These are phyloP conservation scores for Lentinula novae-zelandiae DNA, from an alignment of 1,284 basidiomycete species.

Conservation along the genomic window DNA sequence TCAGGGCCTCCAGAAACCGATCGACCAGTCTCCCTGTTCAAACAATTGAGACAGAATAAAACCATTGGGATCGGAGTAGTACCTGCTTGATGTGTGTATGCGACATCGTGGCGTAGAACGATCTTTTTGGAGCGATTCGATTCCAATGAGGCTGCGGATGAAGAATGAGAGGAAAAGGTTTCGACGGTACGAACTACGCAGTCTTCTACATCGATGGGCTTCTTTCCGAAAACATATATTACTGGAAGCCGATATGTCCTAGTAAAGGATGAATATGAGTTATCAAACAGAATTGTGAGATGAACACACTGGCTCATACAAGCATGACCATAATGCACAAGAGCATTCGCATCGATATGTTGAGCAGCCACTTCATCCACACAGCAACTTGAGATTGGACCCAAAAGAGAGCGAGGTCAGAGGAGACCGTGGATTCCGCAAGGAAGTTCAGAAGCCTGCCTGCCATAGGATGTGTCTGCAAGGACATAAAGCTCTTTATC, in stretches of 20 bases:
- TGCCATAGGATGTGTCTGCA: conserved; percentile 97
- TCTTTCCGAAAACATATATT: conserved; percentile 82
- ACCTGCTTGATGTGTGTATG: conserved; percentile 73
- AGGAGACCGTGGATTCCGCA: conserved; percentile 14
- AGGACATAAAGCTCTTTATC: conserved; percentile 80
- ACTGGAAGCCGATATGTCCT: conserved; percentile 81
- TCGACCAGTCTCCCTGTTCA: conserved; percentile 33
- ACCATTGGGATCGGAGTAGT: conserved; percentile 16
- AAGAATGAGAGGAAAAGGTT: conserved; percentile 20
- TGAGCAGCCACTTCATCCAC: conserved; percentile 96
- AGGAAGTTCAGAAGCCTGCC: conserved; percentile 44
- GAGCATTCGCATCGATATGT: conserved; percentile 88
- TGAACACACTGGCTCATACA: conserved; percentile 82
- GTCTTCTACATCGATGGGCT: conserved; percentile 45
- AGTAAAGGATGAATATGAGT: not conserved
- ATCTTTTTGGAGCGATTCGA: conserved; percentile 24
- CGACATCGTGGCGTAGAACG: conserved; percentile 77
- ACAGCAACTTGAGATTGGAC: conserved; percentile 69
- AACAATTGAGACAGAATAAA: not conserved
- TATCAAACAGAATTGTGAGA: conserved; percentile 4
- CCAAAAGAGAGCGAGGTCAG: conserved; percentile 16
- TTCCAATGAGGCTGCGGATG: not conserved
- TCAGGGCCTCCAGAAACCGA: conserved; percentile 27
- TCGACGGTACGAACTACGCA: conserved; percentile 45
- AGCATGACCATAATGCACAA: conserved; percentile 96